Base-by-base conservation (phyloP, 495 filamentous ascomycete genomes). In the Letharia lupina region DNA sequence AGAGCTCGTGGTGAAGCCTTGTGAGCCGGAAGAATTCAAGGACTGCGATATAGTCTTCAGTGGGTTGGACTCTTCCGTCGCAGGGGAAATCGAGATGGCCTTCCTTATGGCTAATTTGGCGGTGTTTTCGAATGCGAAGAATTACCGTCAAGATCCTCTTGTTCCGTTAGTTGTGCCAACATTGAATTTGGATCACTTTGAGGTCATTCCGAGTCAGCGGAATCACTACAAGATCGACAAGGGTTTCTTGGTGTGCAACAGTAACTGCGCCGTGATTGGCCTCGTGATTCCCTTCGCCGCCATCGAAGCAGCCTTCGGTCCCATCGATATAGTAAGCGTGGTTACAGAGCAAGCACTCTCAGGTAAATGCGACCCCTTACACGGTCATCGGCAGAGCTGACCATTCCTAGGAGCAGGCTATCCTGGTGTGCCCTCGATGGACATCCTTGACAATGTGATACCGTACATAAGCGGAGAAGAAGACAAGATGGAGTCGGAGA, bases 31-130 rank as follows among this genome's bases (percentile, higher is more conserved):
- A 70, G 80, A 89, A 56, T 94, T 93, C 71, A 76, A 79, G 48
- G 90, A 92, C 74, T 95, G 91, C 75, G 91, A 96, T 68, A 79
- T 96, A n/a, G 84, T 96, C 65, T 94, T 93, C 78, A 90, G 86
- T 60, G 91, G 91, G n/a, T 77, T 94, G 64, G 90, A 94, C 77
- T 86, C 88, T 61, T 88, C 91, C 72, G 86, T 93, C 63, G 91
- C 91, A 54, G 90, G 89, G 56, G 87, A 91, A 39, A 86, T 91
- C 70, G 91, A 95, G 75, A 86, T 85, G 81, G 86, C 85, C 70
- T 93, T 94, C 76, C 82, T 91, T 73, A 85, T 87, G 70, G 85
- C 87, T 31, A 84, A 91, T 73, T 82, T 92, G 39, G 84, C 85
- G 68, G 88, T 93, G 69, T 94, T 95, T 78, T 93, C 89, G 64